Evolutionary conservation across 192 early-diverging fungal species (phyloP), one percentile per base, ranked within the genome.

Genomic region (Entomortierella beljakovae): DNA sequence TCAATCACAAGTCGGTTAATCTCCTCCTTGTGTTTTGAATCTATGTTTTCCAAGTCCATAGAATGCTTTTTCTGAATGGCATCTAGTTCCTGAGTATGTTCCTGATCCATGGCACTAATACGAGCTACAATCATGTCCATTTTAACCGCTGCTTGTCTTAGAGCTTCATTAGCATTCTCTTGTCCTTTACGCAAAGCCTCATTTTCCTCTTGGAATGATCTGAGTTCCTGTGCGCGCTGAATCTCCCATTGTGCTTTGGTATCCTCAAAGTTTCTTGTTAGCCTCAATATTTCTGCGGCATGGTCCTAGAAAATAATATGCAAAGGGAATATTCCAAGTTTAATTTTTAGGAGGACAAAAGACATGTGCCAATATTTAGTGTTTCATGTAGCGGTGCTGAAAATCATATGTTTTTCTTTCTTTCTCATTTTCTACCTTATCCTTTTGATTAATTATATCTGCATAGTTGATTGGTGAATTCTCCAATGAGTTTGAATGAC

Each of bases 31-130:
- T 74, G 71, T 23, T 34, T 66, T 26, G 28, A 20, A 28, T 66
- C 50, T 7, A 74, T 23, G 20, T 32, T 29, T 55, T 16, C 57
- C 20, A 71, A 6, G 8, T 52, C 61, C 6, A 32, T 50, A 2
- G 50, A 50, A 3, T 25, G 25, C 35, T 55, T 31, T 40, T 54
- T 70, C n/a, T 42, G 34, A n/a, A 55, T n/a, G 6, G 48, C 3
- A 31, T 70, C 68, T 9, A 79, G 31, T 31, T 70, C 67, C n/a
- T 54, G 46, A 15, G 34, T 37, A 9, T 79, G 75, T 18, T 63
- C 48, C 20, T 40, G 37, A 15, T 31, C 35, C 62, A 74, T 61
- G 20, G 25, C 38, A n/a, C 55, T 55, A 20, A 64, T 42, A 11
- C 54, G 53, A 29, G 31, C 28, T 28, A 31, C 40, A 10, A 64